Base-by-base conservation (phyloP, 2,329 filamentous ascomycete species). In the Penicillium sp. region DNA sequence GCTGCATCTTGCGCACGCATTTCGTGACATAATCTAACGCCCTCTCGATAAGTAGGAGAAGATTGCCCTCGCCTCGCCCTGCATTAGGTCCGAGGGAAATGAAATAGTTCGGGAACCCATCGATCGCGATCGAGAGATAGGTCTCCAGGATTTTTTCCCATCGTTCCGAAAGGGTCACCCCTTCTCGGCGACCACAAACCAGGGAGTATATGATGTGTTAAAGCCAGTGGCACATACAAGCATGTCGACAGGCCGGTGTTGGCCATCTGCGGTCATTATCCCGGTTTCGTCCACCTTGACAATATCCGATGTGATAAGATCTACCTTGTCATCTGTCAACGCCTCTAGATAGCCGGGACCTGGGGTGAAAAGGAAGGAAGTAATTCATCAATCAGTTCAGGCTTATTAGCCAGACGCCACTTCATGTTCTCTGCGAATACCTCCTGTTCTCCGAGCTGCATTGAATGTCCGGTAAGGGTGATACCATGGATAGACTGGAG, bases 221-320 rank as follows among this genome's bases (percentile, higher is more conserved):
- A 75, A 75, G 0, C 73, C 73, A 2, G 73, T 76, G 9, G 73
- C 73, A 51, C 73, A 76, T 31, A 72, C 66, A 9, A 75, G 59
- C n/a, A 71, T 64, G 42, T 76, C 72, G 5, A 69, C 64, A 5
- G 66, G 59, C 47, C 69, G 64, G 49, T 72, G 70, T 18, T 62
- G 65, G 5, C 72, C 72, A 40, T 75, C 73, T 3, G 63, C 68
- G 0, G 69, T 72, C 22, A 71, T 56, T 18, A 76, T 71, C 5
- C 72, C 71, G 2, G 62, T 61, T 22, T 63, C 61, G 26, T 69
- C 65, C 14, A 74, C 61, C 13, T 62, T 76, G 20, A 74, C 75
- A 62, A 89, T 89, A 1, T 72, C 76, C 0, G 78, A 80, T 16
- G 75, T 77, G 63, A 88, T 82, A 58, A 84, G 81, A 4, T 81